Percentiles rank a stretch among this genome's conserved stretches.
Evolutionary conservation across 1,139 yeast species (phyloP).

Genomic region (Pichia sp.): DNA sequence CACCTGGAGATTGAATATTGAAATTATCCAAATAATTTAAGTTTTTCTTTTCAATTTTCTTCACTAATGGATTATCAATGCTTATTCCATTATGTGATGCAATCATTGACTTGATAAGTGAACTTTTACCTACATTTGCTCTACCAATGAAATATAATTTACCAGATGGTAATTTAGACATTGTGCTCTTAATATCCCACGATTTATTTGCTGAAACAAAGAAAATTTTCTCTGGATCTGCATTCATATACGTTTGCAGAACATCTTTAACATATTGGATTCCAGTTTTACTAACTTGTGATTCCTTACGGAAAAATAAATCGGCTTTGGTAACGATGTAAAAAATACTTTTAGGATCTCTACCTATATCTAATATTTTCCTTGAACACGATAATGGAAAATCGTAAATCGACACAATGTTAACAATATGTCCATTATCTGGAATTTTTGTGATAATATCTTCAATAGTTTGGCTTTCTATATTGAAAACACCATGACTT

Average conservation of each 20-base stretch:
- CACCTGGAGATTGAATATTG: constrained; percentile 28
- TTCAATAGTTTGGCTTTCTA: constrained; percentile 34
- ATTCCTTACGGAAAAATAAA: constrained; percentile 36
- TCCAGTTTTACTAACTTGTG: constrained; percentile 32
- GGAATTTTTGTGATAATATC: constrained; percentile 42
- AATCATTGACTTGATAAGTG: constrained; percentile 45
- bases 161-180: constrained; percentile 34
- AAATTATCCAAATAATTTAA: constrained; percentile 12
- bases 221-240: constrained; percentile 41
- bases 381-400: constrained; percentile 57
- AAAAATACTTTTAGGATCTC: constrained; percentile 35
- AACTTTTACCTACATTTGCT: constrained; percentile 73
- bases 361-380: constrained; percentile 32
- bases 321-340: constrained; percentile 59
- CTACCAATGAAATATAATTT: constrained; percentile 59
- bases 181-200: constrained; percentile 45
- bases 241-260: constrained; percentile 36
- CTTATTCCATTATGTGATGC: constrained; percentile 12
- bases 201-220: constrained; percentile 43
- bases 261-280: constrained; percentile 41
- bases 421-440: constrained; percentile 43
- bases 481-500: constrained; percentile 35
- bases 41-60: constrained; percentile 16
- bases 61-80: constrained; percentile 16
- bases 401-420: constrained; percentile 59